Conservation (phyloP, 1,284 basidiomycete genomes). For the Cryptococcus maquisensis region DNA sequence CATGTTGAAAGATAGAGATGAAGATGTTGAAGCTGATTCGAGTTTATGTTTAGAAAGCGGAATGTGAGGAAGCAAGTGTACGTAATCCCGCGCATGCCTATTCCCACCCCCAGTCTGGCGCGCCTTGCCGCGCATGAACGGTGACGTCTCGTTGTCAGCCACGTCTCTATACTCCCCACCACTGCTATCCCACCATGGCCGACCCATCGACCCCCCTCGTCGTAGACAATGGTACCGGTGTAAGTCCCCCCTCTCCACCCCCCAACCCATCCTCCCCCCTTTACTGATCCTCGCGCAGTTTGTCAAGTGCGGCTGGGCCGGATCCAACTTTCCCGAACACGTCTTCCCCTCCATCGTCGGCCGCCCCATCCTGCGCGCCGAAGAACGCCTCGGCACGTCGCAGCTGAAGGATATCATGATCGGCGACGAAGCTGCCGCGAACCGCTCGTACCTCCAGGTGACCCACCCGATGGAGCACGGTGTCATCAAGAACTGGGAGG, state of each 20-base stretch:
- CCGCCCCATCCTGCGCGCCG: constrained; percentile 92
- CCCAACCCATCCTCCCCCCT: background rate
- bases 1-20: background rate
- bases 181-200: background rate
- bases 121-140: too few relatives aligned
- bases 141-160: too few relatives aligned
- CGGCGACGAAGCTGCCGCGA: constrained; percentile 90
- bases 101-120: too few relatives aligned
- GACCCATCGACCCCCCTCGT: constrained; percentile 63
- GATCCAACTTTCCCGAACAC: constrained; percentile 88
- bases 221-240: constrained; percentile 96
- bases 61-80: too few relatives aligned
- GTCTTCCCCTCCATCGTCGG: constrained; percentile 97
- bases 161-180: background rate
- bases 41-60: too few relatives aligned
- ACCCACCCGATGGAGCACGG: constrained; percentile 99
- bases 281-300: constrained; percentile 58
- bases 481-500: constrained; percentile 97
- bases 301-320: constrained; percentile 97
- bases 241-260: constrained; percentile 50
- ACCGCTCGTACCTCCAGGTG: constrained; percentile 92
- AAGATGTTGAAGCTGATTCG: too few relatives aligned
- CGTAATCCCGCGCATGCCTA: too few relatives aligned
- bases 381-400: constrained; percentile 81
- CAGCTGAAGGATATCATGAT: constrained; percentile 96